Evolutionary conservation across 257 asterid genomes (phyloP), one percentile per base, ranked within the genome.

Genomic region (Petunia axillaris): DNA sequence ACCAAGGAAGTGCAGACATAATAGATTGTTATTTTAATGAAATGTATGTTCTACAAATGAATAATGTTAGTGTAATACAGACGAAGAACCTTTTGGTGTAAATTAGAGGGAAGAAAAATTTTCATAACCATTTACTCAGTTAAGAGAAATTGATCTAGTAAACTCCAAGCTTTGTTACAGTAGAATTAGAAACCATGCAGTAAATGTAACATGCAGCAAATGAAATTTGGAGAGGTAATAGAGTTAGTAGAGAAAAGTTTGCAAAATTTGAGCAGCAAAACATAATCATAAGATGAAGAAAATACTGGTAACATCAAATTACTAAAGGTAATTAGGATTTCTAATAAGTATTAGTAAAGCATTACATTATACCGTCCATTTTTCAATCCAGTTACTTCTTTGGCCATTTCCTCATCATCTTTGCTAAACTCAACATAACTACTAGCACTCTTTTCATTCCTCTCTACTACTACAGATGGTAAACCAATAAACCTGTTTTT

Each of bases 321-420:
- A 25, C 25, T 48, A 35, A 48, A 36, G 25, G 10, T 46, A 68
- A 43, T 59, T 71, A 71, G 60, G 44, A 16, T 8, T 8, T 68
- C 4, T 44, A 4, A 44, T 44, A 4, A 44, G 46, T 80, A 85
- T 80, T 40, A 87, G 83, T 15, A 46, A 78, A 85, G 67, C 76
- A 88, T 91, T 93, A 93, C 98, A 90, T 93, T 93, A 85, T 91
- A 89, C 91, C 93, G 95, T 85, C 94, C 84, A 81, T 91, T 87
- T 46, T 86, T 85, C 64, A 90, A 77, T 64, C 85, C 90, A 77
- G 84, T 79, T 55, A 85, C 84, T 57, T 80, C 87, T 55, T 5
- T 75, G 71, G 64, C 58, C 80, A 88, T 67, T 87, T 67, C 80
- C 41, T 81, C 82, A 43, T 81, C 82, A 43, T 85, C 87, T 52